These are phyloP conservation scores for Panicum miliaceum DNA, from an alignment of 176 grass and related monocot species.

Conservation along the genomic window DNA sequence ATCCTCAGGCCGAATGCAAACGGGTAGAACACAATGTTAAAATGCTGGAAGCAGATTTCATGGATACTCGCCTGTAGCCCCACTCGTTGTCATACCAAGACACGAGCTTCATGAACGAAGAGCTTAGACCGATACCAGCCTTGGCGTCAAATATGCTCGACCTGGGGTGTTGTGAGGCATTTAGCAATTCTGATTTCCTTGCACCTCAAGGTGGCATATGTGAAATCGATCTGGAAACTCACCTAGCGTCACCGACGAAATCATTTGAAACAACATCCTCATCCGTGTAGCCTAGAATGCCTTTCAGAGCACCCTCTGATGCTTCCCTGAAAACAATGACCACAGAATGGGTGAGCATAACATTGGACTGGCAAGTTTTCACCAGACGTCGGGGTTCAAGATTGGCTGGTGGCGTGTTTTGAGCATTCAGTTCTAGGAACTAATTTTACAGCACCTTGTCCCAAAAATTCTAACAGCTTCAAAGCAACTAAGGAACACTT, in stretches of 20 bases:
- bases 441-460: background rate
- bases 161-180: slow-evolving; percentile 38
- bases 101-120: slow-evolving; percentile 87
- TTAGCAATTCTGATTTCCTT: background rate
- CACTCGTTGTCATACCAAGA: slow-evolving; percentile 97
- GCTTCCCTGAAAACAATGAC: slow-evolving; percentile 58
- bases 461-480: slow-evolving; percentile 10
- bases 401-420: background rate
- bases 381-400: background rate
- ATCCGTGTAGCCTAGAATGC: slow-evolving; percentile 88
- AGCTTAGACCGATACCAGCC: slow-evolving; percentile 77
- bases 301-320: slow-evolving; percentile 74
- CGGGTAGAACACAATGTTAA: background rate
- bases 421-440: background rate
- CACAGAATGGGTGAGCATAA: background rate
- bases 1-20: background rate
- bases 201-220: background rate
- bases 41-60: background rate
- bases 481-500: slow-evolving; percentile 1
- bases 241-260: slow-evolving; percentile 82
- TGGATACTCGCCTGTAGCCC: slow-evolving; percentile 72
- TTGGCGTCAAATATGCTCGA: slow-evolving; percentile 94
- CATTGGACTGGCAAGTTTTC: slow-evolving; percentile 2
- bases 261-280: slow-evolving; percentile 94
- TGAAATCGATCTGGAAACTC: background rate